Percentiles rank a stretch among this genome's conserved stretches.
These are phyloP conservation scores for Entomortierella parvispora DNA, from an alignment of 192 early-diverging fungal genomes.

Conservation along the genomic window DNA sequence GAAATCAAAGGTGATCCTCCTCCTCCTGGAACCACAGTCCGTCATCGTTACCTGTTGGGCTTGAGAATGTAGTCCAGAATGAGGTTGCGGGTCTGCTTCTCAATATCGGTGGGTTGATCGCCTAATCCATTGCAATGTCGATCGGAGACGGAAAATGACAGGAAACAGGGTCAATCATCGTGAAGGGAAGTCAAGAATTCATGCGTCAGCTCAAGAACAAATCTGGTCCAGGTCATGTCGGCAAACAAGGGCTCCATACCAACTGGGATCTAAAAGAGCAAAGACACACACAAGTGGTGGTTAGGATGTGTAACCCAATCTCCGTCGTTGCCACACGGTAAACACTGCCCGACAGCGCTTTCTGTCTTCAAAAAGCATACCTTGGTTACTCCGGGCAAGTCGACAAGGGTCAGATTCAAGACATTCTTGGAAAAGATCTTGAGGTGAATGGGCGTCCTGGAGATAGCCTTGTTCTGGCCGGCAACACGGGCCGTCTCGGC, in stretches of 20 bases:
- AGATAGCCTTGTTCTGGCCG: conserved; percentile 83
- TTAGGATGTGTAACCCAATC: background rate
- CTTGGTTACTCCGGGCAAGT: conserved; percentile 87
- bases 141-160: background rate
- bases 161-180: conserved; percentile 2
- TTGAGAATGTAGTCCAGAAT: conserved; percentile 84
- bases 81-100: conserved; percentile 79
- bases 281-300: background rate
- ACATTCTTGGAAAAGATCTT: conserved; percentile 82
- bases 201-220: too few species aligned
- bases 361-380: conserved; percentile 29
- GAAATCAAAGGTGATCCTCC: background rate
- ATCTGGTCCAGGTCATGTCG: too few species aligned
- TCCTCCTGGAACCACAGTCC: background rate
- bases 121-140: conserved; percentile 56
- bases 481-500: conserved; percentile 82
- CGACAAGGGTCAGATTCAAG: conserved; percentile 83
- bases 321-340: too few species aligned
- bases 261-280: conserved; percentile 51
- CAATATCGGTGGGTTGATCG: conserved; percentile 86
- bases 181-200: background rate
- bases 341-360: background rate
- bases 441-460: conserved; percentile 79
- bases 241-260: conserved; percentile 43
- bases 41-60: conserved; percentile 74